Conservation (phyloP, 345 rosid species). For the Populus tremula region DNA sequence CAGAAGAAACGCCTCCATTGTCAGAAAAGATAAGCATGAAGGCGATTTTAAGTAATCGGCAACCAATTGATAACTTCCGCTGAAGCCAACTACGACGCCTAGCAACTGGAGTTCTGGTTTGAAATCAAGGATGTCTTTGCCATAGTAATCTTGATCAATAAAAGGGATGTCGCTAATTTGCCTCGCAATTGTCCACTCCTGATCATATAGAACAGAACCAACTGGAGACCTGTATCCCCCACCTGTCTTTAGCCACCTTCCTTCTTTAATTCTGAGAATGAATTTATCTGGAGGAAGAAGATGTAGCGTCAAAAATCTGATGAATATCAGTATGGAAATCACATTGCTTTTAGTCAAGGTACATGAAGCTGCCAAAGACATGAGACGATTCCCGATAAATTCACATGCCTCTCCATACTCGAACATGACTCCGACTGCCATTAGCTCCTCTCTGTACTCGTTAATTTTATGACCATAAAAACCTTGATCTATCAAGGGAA, state of each 20-base stretch:
- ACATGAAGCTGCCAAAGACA: constrained; percentile 43
- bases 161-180: constrained; percentile 57
- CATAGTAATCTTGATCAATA: constrained; percentile 42
- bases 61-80: constrained; percentile 31
- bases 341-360: constrained; percentile 36
- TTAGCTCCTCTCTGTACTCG: constrained; percentile 42
- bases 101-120: constrained; percentile 52
- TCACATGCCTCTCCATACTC: constrained; percentile 53
- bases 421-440: constrained; percentile 55
- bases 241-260: constrained; percentile 49
- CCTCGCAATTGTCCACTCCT: constrained; percentile 51
- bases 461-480: constrained; percentile 49
- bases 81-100: constrained; percentile 47
- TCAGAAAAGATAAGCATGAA: constrained; percentile 9
- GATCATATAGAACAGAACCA: constrained; percentile 47
- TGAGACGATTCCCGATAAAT: constrained; percentile 53
- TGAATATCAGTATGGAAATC: constrained; percentile 52
- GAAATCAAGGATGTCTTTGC: constrained; percentile 33
- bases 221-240: constrained; percentile 46
- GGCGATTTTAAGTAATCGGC: constrained; percentile 38
- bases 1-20: constrained; percentile 47
- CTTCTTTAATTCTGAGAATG: constrained; percentile 35
- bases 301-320: constrained; percentile 43
- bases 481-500: constrained; percentile 58
- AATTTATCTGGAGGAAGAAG: constrained; percentile 40